Conservation (phyloP, 208 protist genomes). For the Trypanosoma cruzi region DNA sequence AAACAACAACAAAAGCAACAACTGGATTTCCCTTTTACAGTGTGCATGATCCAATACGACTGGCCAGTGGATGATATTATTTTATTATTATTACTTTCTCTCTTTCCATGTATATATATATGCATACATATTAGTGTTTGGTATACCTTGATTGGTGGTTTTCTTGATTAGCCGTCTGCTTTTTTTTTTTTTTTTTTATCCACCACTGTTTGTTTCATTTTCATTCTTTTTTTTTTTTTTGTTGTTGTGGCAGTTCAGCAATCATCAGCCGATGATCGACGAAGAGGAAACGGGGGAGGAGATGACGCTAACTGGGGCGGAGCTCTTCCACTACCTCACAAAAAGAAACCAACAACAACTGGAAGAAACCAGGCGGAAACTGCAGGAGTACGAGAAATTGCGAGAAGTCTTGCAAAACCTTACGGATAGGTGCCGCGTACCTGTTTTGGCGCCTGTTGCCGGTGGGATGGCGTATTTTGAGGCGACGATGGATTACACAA, state of each 20-base stretch:
- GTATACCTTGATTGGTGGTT: background rate
- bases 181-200: constrained; percentile 5
- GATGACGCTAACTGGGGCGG: constrained; percentile 66
- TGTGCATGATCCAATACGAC: background rate
- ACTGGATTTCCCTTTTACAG: background rate
- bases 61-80: background rate
- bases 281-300: constrained; percentile 31
- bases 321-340: constrained; percentile 69
- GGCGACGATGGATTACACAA: constrained; percentile 73
- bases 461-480: constrained; percentile 84
- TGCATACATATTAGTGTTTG: background rate
- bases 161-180: constrained; percentile 3
- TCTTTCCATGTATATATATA: background rate
- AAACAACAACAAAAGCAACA: background rate
- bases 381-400: constrained; percentile 55
- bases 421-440: constrained; percentile 51
- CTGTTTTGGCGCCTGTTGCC: constrained; percentile 79
- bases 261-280: background rate
- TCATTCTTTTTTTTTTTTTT: constrained; percentile 3
- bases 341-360: constrained; percentile 56
- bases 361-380: constrained; percentile 25
- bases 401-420: constrained; percentile 51
- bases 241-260: background rate
- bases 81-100: too few relatives aligned
- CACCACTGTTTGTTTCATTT: background rate